Conservation (phyloP, 2,329 filamentous ascomycete genomes). For the Didymella segeticola region DNA sequence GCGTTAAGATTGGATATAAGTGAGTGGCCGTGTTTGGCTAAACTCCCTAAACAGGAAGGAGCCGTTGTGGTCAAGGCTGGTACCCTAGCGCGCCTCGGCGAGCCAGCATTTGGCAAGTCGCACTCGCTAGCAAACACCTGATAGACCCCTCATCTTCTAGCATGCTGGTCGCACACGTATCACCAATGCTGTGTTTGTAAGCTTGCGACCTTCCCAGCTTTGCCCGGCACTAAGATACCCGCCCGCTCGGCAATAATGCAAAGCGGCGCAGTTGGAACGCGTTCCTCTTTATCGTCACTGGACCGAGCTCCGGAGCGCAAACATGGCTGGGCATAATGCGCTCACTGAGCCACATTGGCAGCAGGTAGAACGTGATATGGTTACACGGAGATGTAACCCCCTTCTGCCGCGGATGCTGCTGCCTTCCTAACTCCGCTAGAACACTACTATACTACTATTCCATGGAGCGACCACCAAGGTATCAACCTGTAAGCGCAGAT, state of each 20-base stretch:
- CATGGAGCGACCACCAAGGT: constrained; percentile 36
- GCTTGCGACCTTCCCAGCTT: constrained; percentile 37
- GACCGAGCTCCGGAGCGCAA: constrained; percentile 31
- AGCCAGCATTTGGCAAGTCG: constrained; percentile 27
- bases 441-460: neutral
- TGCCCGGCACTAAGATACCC: constrained; percentile 6
- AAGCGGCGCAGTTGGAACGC: constrained; percentile 14
- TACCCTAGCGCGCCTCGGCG: constrained; percentile 29
- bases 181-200: constrained; percentile 24
- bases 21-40: constrained; percentile 33
- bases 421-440: constrained; percentile 17
- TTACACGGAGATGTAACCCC: constrained; percentile 13
- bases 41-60: constrained; percentile 34
- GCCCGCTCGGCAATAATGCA: constrained; percentile 19
- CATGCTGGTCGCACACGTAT: constrained; percentile 31
- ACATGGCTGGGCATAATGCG: constrained; percentile 7
- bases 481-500: constrained; percentile 34
- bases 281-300: constrained; percentile 32
- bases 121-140: constrained; percentile 19
- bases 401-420: constrained; percentile 13
- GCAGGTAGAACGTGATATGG: constrained; percentile 7
- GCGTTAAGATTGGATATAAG: constrained; percentile 27
- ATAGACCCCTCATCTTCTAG: constrained; percentile 22
- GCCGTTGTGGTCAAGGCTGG: constrained; percentile 15
- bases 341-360: constrained; percentile 15